These are phyloP conservation scores for Arachnomyces sp. DNA, from an alignment of 2,329 filamentous ascomycete species.

Conservation along the genomic window DNA sequence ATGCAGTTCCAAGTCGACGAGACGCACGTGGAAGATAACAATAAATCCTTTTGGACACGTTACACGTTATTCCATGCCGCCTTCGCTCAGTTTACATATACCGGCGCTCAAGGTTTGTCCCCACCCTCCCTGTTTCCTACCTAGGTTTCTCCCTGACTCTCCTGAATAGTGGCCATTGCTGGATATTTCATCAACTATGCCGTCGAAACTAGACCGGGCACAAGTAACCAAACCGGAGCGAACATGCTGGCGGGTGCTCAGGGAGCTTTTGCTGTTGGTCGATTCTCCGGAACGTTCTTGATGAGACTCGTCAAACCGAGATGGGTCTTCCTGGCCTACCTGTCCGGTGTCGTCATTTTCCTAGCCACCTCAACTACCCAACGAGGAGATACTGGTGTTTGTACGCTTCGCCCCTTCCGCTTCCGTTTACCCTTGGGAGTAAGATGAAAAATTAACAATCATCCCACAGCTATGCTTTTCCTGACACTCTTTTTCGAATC, in stretches of 20 bases:
- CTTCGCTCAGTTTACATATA: constrained; percentile 72
- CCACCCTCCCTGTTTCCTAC: constrained; percentile 22
- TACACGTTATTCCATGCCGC: constrained; percentile 70
- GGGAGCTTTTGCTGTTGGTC: constrained; percentile 63
- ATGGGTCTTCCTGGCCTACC: constrained; percentile 62
- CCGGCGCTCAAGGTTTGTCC: constrained; percentile 59
- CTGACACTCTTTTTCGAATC: constrained; percentile 75
- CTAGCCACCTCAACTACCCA: constrained; percentile 44
- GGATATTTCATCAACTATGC: constrained; percentile 68
- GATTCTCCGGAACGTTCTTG: constrained; percentile 59
- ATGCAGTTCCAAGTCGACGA: constrained; percentile 57
- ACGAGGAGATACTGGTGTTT: constrained; percentile 41
- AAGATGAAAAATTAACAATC: background rate
- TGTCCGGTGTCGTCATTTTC: constrained; percentile 57
- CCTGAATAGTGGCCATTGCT: constrained; percentile 36
- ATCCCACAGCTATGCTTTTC: constrained; percentile 50
- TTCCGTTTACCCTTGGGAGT: background rate
- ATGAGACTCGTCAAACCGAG: constrained; percentile 63
- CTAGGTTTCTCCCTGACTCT: constrained; percentile 6
- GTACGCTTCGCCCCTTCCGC: constrained; percentile 10
- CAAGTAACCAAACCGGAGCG: constrained; percentile 51
- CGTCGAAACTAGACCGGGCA: constrained; percentile 50
- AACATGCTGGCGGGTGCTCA: constrained; percentile 69
- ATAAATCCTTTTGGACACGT: constrained; percentile 59
- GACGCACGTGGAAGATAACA: constrained; percentile 47